These are phyloP conservation scores for Stenocarpella maydis DNA, from an alignment of 2,329 filamentous ascomycete genomes.

Conservation along the genomic window DNA sequence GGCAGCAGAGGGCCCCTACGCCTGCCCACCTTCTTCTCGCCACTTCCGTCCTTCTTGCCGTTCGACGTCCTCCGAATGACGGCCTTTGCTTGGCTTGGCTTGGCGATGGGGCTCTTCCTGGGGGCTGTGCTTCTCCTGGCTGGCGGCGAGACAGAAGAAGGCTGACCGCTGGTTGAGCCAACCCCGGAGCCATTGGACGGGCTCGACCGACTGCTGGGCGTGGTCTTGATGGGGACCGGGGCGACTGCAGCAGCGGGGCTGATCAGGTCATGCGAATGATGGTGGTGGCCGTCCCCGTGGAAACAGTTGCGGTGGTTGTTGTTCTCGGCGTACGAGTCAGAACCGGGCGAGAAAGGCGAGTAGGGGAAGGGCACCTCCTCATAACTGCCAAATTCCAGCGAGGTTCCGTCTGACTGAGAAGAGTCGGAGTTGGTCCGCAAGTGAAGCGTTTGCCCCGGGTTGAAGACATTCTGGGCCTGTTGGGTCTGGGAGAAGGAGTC, in stretches of 20 bases:
- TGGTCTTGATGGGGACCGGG: constrained; percentile 74
- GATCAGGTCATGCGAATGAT: constrained; percentile 60
- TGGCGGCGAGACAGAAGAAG: constrained; percentile 68
- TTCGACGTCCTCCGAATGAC: constrained; percentile 80
- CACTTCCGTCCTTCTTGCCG: constrained; percentile 79
- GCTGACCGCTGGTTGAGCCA: constrained; percentile 59
- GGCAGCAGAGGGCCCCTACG: constrained; percentile 89
- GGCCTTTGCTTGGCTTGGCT: constrained; percentile 74
- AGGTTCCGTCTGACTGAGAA: constrained; percentile 74
- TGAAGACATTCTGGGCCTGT: constrained; percentile 76
- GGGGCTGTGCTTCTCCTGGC: constrained; percentile 73
- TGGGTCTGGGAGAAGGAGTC: constrained; percentile 69
- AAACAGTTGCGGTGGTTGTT: constrained; percentile 69
- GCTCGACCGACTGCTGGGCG: constrained; percentile 66
- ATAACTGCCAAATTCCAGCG: constrained; percentile 78
- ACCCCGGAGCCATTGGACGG: constrained; percentile 69
- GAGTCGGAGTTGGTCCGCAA: constrained; percentile 88
- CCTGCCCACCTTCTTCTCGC: constrained; percentile 92
- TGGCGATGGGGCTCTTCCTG: constrained; percentile 81
- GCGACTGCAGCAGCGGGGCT: constrained; percentile 74
- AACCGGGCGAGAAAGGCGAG: constrained; percentile 83
- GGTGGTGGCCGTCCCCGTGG: constrained; percentile 62
- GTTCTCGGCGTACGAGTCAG: constrained; percentile 75
- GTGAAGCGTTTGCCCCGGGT: constrained; percentile 89
- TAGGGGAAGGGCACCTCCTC: constrained; percentile 81